phyloP scores from a whole-genome alignment of 306 rosid genomes.

The Ochetophila trinervis region DNA sequence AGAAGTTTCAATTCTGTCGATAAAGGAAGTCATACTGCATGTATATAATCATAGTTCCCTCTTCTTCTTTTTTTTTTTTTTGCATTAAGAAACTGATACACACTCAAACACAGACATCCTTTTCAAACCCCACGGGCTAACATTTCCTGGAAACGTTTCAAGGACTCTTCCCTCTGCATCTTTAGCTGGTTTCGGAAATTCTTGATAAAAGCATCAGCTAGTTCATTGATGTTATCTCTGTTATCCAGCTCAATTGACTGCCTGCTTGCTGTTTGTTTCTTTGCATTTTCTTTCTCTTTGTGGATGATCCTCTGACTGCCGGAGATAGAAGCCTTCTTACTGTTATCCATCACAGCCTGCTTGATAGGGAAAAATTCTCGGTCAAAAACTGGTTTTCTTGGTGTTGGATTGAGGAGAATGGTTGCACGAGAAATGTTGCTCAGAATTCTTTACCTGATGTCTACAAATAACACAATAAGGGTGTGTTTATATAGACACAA shows the following conservation, averaged over 20 bases:
- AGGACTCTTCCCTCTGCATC: slow-evolving; percentile 48
- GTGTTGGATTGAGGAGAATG: background rate
- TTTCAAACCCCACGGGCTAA: slow-evolving; percentile 36
- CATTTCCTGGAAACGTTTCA: slow-evolving; percentile 40
- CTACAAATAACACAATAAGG: slow-evolving; percentile 2
- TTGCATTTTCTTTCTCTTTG: slow-evolving; percentile 17
- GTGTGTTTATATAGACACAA: slow-evolving; percentile 18
- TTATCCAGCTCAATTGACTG: slow-evolving; percentile 15
- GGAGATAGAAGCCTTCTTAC: slow-evolving; percentile 21
- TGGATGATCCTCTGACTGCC: slow-evolving; percentile 16
- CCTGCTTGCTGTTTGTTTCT: slow-evolving; percentile 18
- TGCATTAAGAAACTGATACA: background rate
- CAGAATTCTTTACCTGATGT: slow-evolving; percentile 4
- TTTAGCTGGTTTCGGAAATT: slow-evolving; percentile 56
- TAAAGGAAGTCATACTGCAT: no score
- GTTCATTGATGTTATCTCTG: slow-evolving; percentile 38
- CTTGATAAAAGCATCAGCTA: slow-evolving; percentile 59
- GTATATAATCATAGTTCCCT: no score
- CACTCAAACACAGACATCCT: background rate
- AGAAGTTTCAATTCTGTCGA: no score
- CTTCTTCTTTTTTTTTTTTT: no score
- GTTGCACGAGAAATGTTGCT: background rate
- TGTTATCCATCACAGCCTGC: slow-evolving; percentile 42
- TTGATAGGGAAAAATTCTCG: background rate
- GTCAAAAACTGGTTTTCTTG: slow-evolving; percentile 5